Evolutionary conservation across 2,329 filamentous ascomycete genomes (phyloP), one percentile per base, ranked within the genome.

Genomic region (Coniochaeta ligniaria): DNA sequence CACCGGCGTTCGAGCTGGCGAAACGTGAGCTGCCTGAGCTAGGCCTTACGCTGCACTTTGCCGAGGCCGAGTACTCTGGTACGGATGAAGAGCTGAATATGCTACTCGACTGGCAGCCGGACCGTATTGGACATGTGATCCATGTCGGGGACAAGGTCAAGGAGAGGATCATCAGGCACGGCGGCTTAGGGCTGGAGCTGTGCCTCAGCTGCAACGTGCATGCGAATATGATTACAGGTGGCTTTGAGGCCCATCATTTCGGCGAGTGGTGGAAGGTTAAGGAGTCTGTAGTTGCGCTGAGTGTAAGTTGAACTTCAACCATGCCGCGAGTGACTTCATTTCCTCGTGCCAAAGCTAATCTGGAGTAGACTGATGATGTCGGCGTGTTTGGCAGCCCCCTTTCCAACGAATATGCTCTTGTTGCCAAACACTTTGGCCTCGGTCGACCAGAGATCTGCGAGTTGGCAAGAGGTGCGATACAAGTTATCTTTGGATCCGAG

Each of bases 141-240:
- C 85, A 91, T 70, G 86, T 92, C 1, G 81, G 85, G 0, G 81
- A 86, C 1, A 73, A 74, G 28, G 75, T 87, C n/a, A 86, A 82
- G 68, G 68, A 73, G 52, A 79, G 83, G 65, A 90, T 83, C 62
- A 88, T 81, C 60, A 72, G 75, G 12, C 67, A 71, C 54, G 76
- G 78, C 14, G 78, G 78, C 1, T 70, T 93, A 31, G 89, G 88
- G 2, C 72, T 95, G 14, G 91, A 95, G 73, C 70, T 95, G 41
- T 95, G 91, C 63, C 75, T 95, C 63, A 91, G 87, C 65, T 94
- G 91, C 72, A 95, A 95, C 67, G 89, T 95, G 1, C 84, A 88
- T 65, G 88, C 88, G 1, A 86, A 85, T 65, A 86, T 95, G 84
- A 86, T 89, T 58, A 75, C 78, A 1, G 88, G 89, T 0, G 83